A percentile compares a stretch with the other conserved stretches of the same genome.
Conservation (phyloP, 192 early-diverging fungal species). For the Ambispora gerdemannii region DNA sequence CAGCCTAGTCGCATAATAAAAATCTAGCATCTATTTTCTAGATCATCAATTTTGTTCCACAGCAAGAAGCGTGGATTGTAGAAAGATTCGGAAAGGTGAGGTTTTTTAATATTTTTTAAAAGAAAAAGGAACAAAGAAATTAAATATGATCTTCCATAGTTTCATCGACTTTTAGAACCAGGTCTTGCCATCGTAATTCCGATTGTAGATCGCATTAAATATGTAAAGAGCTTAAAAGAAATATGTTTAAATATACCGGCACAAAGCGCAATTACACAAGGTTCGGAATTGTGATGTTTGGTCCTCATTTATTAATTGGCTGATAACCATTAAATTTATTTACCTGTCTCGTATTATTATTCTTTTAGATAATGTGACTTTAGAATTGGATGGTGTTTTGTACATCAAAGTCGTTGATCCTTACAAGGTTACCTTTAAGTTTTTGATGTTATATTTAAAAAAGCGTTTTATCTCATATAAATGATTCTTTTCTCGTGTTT, state of each 20-base stretch:
- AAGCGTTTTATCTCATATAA: too few relatives aligned
- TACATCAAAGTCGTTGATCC: conserved; percentile 93
- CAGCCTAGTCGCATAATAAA: too few relatives aligned
- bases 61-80: conserved; percentile 97
- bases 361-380: conserved; percentile 84
- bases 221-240: conserved; percentile 95
- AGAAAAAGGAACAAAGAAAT: not conserved
- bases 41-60: conserved; percentile 95
- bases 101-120: not conserved
- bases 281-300: conserved; percentile 41
- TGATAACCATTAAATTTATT: too few relatives aligned
- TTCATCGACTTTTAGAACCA: conserved; percentile 80
- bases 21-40: too few relatives aligned
- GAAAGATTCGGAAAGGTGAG: conserved; percentile 82
- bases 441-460: conserved; percentile 11
- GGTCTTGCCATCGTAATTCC: conserved; percentile 90
- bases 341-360: not conserved
- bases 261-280: conserved; percentile 88
- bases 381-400: conserved; percentile 94
- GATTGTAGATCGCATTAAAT: conserved; percentile 81
- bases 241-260: conserved; percentile 88
- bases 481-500: not conserved
- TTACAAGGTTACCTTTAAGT: conserved; percentile 60
- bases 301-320: too few relatives aligned
- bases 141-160: conserved; percentile 34